Evolutionary conservation across 2,329 filamentous ascomycete species (phyloP).

Genomic region (Aspergillus aculeatus): DNA sequence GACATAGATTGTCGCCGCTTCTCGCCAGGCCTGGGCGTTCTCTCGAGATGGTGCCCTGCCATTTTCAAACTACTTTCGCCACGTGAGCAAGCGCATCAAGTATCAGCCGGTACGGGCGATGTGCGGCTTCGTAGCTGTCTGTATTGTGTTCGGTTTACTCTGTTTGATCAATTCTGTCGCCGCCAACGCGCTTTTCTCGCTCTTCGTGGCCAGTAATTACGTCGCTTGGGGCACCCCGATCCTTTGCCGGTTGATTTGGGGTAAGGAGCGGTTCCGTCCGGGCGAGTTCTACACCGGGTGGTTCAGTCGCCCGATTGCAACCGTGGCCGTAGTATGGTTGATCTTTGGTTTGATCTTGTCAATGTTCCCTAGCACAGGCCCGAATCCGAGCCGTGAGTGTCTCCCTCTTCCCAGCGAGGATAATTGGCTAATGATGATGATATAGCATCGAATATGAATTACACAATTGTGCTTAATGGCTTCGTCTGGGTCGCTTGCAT

Average conservation of each 20-base stretch:
- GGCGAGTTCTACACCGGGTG: conserved; percentile 60
- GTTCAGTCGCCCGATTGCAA: conserved; percentile 54
- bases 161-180: conserved; percentile 59
- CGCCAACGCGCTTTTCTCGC: conserved; percentile 58
- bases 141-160: conserved; percentile 56
- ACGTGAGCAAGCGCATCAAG: conserved; percentile 54
- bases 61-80: conserved; percentile 58
- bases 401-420: conserved; percentile 4
- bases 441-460: conserved; percentile 58
- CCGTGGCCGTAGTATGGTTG: conserved; percentile 55
- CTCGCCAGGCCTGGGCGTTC: conserved; percentile 63
- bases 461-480: conserved; percentile 61
- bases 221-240: conserved; percentile 61
- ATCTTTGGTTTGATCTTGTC: conserved; percentile 55
- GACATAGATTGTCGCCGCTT: conserved; percentile 53
- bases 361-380: conserved; percentile 60
- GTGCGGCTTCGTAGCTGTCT: conserved; percentile 53
- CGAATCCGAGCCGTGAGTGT: conserved; percentile 48
- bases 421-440: neutral
- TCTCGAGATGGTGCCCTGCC: conserved; percentile 62
- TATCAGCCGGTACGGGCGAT: conserved; percentile 60
- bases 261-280: conserved; percentile 56
- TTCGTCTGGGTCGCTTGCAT: conserved; percentile 59
- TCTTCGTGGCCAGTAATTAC: conserved; percentile 59
- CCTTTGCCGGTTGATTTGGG: conserved; percentile 59